Evolutionary conservation across 257 asterid species (phyloP).

Genomic region (Capsicum chinense): DNA sequence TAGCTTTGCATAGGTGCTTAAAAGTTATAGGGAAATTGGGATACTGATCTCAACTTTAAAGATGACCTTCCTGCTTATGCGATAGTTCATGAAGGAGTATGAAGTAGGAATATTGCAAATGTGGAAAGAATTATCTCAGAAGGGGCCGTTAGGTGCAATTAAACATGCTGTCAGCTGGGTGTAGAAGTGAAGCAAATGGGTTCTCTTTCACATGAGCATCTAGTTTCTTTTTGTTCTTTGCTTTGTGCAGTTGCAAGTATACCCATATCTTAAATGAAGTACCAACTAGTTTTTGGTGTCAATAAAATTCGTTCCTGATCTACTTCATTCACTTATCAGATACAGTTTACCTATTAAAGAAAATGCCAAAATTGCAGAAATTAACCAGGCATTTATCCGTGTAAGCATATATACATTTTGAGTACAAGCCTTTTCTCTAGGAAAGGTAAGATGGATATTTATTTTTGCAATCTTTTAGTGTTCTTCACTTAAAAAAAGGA

Average conservation of each 20-base stretch:
- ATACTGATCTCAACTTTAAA: not conserved
- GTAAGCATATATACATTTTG: not conserved
- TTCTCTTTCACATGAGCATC: not conserved
- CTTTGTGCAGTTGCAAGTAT: not conserved
- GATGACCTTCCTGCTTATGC: not conserved
- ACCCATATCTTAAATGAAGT: not conserved
- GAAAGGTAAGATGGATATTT: not conserved
- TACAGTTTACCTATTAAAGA: slow-evolving; percentile 1
- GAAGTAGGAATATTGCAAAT: not conserved
- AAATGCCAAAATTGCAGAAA: not conserved
- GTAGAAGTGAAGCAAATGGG: not conserved
- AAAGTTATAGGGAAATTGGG: not conserved
- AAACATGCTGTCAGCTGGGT: not conserved
- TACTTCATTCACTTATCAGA: not conserved
- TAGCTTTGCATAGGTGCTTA: not conserved
- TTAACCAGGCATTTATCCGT: not conserved
- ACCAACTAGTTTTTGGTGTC: not conserved
- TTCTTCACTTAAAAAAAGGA: not conserved
- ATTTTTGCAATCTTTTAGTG: not conserved
- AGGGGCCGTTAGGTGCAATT: not conserved
- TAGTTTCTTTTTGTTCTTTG: not conserved
- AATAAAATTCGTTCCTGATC: not conserved
- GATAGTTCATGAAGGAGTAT: not conserved
- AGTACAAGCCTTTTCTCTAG: not conserved
- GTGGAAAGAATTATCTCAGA: not conserved